phyloP scores from a whole-genome alignment of 202 grass and related monocot genomes.

The Eragrostis tef region DNA sequence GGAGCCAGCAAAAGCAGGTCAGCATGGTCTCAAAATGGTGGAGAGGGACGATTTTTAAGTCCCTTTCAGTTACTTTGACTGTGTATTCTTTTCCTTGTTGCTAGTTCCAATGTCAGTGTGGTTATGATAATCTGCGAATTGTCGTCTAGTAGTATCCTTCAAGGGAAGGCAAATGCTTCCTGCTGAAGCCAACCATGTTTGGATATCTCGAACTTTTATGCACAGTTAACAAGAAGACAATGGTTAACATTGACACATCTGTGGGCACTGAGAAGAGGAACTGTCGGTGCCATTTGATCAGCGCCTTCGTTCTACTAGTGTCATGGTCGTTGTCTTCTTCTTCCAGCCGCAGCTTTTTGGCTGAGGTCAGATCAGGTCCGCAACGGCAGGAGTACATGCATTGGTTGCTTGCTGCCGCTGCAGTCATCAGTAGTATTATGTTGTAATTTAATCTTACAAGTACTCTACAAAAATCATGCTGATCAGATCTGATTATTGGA shows the following conservation, averaged over 20 bases:
- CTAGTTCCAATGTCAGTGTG: slow-evolving; percentile 7
- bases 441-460: too few relatives aligned
- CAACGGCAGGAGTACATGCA: neutral
- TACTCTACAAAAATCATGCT: too few relatives aligned
- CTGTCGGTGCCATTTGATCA: slow-evolving; percentile 50
- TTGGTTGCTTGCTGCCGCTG: neutral
- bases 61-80: slow-evolving; percentile 1
- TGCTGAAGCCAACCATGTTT: neutral
- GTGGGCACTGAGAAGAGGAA: neutral
- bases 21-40: neutral
- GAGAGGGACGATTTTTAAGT: neutral
- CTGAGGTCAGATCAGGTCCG: slow-evolving; percentile 26
- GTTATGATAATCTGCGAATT: neutral
- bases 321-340: neutral
- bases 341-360: neutral
- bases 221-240: neutral
- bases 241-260: slow-evolving; percentile 3
- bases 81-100: neutral
- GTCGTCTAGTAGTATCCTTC: slow-evolving; percentile 21
- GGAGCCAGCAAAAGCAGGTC: neutral
- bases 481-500: too few relatives aligned
- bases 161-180: slow-evolving; percentile 28
- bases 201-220: slow-evolving; percentile 13
- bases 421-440: too few relatives aligned
- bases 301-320: neutral